Conservation (phyloP, 768 basidiomycete species). For the Tulasnella sp. region DNA sequence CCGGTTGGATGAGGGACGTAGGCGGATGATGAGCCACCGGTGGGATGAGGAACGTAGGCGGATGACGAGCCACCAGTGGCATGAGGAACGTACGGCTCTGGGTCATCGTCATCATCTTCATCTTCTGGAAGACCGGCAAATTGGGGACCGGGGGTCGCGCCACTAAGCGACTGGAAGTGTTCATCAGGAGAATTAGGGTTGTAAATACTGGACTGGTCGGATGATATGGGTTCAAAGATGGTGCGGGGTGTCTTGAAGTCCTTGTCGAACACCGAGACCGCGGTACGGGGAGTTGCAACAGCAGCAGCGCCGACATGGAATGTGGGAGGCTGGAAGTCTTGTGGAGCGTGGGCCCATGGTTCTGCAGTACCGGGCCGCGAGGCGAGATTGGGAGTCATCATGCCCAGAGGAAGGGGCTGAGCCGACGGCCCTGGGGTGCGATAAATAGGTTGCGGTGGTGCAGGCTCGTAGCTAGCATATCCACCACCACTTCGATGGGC, state of each 20-base stretch:
- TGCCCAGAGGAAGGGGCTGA: background rate
- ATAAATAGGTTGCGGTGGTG: background rate
- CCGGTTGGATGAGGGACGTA: too few relatives aligned
- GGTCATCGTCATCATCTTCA: background rate
- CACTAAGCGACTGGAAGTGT: background rate
- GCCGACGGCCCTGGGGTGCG: background rate
- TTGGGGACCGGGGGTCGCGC: too few relatives aligned
- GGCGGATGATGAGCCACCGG: too few relatives aligned
- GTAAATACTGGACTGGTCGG: constrained; percentile 4
- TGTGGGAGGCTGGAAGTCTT: constrained; percentile 9
- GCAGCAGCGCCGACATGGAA: background rate
- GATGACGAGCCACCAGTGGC: too few relatives aligned
- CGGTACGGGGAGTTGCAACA: constrained; percentile 12
- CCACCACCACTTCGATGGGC: background rate
- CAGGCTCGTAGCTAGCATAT: background rate
- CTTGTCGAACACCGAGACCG: constrained; percentile 5
- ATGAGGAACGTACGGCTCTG: background rate
- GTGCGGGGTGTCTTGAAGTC: constrained; percentile 15
- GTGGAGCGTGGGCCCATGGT: constrained; percentile 15
- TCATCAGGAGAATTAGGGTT: background rate
- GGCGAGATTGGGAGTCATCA: background rate
- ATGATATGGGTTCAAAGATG: constrained; percentile 2
- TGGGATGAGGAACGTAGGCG: too few relatives aligned
- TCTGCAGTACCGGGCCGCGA: background rate
- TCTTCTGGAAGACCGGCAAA: too few relatives aligned